Evolutionary conservation across 1,284 basidiomycete species (phyloP).

Genomic region (Coniferiporia sulphurascens): DNA sequence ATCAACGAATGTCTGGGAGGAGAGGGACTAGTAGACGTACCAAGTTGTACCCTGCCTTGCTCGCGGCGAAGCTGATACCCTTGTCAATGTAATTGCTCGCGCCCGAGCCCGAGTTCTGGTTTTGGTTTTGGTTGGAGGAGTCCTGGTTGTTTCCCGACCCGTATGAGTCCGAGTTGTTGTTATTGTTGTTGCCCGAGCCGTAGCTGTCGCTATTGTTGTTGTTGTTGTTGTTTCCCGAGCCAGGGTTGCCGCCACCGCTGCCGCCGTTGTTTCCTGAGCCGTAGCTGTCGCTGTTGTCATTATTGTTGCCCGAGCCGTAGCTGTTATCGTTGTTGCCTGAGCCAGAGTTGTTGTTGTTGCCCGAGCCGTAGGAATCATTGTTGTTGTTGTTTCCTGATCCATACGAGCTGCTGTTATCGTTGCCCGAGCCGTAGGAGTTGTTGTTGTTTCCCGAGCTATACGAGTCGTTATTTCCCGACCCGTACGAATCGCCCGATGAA

Average conservation of each 20-base stretch:
- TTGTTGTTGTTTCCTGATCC: no score
- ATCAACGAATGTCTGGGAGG: not conserved
- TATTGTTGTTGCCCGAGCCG: not conserved
- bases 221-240: not conserved
- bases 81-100: conserved; percentile 7
- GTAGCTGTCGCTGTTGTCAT: not conserved
- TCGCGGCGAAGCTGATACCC: conserved; percentile 3
- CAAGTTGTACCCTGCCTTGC: conserved; percentile 7
- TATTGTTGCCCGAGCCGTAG: conserved; percentile 1
- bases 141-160: not conserved
- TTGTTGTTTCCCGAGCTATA: no score
- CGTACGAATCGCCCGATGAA: not conserved
- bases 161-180: not conserved
- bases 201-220: not conserved
- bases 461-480: not conserved
- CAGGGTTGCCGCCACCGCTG: not conserved
- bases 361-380: not conserved
- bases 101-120: not conserved
- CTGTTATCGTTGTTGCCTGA: not conserved
- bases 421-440: not conserved
- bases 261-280: not conserved
- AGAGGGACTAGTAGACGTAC: conserved; percentile 7
- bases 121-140: no score
- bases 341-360: not conserved
- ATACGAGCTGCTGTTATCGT: not conserved